phyloP scores from a whole-genome alignment of 495 filamentous ascomycete genomes.

The Neurospora cerealis region DNA sequence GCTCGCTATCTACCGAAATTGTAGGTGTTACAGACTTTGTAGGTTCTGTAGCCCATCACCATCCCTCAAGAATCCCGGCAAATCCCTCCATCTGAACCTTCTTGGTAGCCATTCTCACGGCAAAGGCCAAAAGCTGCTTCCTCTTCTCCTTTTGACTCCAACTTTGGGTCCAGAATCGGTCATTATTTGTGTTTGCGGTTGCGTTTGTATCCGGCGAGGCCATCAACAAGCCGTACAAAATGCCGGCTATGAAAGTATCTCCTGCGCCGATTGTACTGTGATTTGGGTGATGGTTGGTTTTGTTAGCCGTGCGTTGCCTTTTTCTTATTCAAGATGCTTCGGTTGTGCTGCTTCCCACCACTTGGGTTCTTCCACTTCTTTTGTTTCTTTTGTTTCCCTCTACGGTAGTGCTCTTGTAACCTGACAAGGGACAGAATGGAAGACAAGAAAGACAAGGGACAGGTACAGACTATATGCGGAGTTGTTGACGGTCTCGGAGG shows the following conservation, averaged over 20 bases:
- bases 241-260: conserved; percentile 66
- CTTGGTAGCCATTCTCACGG: conserved; percentile 54
- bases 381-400: background rate
- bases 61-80: conserved; percentile 19
- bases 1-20: too few species aligned
- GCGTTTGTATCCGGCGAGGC: background rate
- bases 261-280: conserved; percentile 58
- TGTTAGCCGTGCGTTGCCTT: background rate
- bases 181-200: background rate
- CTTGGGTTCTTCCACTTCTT: background rate
- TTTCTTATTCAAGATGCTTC: background rate
- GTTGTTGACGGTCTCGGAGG: background rate
- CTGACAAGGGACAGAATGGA: background rate
- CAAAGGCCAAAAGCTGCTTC: conserved; percentile 37
- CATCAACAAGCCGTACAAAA: conserved; percentile 48
- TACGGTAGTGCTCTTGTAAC: background rate
- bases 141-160: conserved; percentile 39
- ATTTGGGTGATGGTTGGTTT: conserved; percentile 4
- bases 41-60: too few species aligned
- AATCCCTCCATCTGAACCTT: conserved; percentile 63
- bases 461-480: background rate
- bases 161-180: background rate
- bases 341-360: background rate
- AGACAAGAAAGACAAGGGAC: background rate
- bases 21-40: too few species aligned